Evolutionary conservation across 306 rosid species (phyloP), one percentile per base, ranked within the genome.

Genomic region (Myrica gale): DNA sequence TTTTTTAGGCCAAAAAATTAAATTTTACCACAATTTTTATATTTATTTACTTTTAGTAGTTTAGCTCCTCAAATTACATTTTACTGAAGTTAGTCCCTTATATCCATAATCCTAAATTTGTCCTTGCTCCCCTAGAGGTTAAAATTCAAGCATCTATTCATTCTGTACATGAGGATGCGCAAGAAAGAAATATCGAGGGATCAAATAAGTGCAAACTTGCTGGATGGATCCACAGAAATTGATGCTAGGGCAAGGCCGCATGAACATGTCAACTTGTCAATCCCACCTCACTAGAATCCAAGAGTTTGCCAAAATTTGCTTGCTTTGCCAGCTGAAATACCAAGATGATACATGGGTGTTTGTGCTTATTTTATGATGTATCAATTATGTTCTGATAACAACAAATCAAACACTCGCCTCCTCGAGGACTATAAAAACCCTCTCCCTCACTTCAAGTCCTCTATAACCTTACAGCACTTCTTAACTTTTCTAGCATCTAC

Each of bases 281-380:
- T 57, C 43, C 81, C 60, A 74, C 57, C 12, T 20, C 71, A 78
- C 80, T 52, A 81, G 51, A 51, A 26, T 79, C 83, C 88, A 80
- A 89, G 78, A 69, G 42, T 57, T 60, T 42, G 69, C 78, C 32
- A 47, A 50, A 79, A 46, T 20, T 7, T 72, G 67, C 47, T 47
- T 17, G 11, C 62, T 9, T 20, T 85, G 94, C 89, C 90, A 88
- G 92, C 88, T 80, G 76, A 70, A 79, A 43, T 81, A 74, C 79
- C 72, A 62, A 48, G 72, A 68, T 10, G 75, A 81, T 85, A 80
- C 85, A 79, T 87, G 75, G 78, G 73, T 32, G 20, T 42, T 62
- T 76, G 32, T 23, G 60, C 56, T 76, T 65, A 20, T 46, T 16
- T 67, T 43, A 1, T 21, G 19, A 71, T 20, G 44, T 7, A 8